Conservation (phyloP, 192 early-diverging fungal genomes). For the Coemansia sp. region DNA sequence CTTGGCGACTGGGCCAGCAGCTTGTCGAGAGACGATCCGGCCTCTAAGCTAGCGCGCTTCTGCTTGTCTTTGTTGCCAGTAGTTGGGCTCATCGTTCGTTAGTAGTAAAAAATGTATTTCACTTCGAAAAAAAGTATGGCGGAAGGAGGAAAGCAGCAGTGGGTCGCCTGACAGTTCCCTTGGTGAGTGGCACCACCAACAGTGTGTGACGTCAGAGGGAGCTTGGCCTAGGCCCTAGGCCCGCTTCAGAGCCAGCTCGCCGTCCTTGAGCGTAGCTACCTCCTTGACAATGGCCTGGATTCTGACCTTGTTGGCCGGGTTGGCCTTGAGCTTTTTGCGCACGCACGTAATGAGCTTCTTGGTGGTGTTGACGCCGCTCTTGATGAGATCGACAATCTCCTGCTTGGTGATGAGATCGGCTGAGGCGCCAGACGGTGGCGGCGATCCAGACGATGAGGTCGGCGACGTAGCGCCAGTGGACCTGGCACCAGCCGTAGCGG, state of each 20-base stretch:
- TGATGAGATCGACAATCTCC: constrained; percentile 64
- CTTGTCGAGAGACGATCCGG: constrained; percentile 13
- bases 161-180: not conserved
- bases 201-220: not conserved
- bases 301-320: constrained; percentile 38
- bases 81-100: not conserved
- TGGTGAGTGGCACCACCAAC: too few relatives aligned
- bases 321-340: constrained; percentile 62
- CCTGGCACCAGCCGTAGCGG: not conserved
- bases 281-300: constrained; percentile 45
- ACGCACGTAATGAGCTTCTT: constrained; percentile 63
- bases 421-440: constrained; percentile 8
- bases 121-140: too few relatives aligned
- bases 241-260: constrained; percentile 32
- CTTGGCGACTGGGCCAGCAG: constrained; percentile 22
- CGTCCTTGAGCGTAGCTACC: constrained; percentile 41
- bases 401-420: constrained; percentile 61
- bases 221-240: not conserved
- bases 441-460: not conserved
- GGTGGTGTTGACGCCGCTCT: constrained; percentile 57
- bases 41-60: not conserved
- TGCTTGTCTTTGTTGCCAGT: not conserved
- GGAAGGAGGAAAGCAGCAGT: not conserved
- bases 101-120: too few relatives aligned
- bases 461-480: not conserved